phyloP scores from a whole-genome alignment of 1,139 yeast species.

The Saccharomyces hybrid region DNA sequence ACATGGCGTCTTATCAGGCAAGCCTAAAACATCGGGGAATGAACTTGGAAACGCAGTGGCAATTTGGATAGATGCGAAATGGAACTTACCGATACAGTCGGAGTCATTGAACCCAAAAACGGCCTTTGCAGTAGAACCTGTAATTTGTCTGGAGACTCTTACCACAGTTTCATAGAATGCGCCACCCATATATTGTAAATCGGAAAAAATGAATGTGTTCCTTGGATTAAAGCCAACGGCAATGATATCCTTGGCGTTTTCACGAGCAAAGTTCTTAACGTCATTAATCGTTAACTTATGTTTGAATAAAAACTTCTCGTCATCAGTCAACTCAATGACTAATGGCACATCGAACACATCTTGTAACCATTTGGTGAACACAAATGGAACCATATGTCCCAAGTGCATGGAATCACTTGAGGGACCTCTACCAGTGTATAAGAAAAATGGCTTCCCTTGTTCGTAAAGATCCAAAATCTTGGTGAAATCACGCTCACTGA shows the following conservation, averaged over 20 bases:
- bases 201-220: slow-evolving; percentile 91
- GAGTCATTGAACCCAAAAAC: slow-evolving; percentile 97
- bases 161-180: slow-evolving; percentile 92
- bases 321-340: slow-evolving; percentile 92
- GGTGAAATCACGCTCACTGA: slow-evolving; percentile 82
- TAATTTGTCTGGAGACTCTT: slow-evolving; percentile 88
- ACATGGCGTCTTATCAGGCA: slow-evolving; percentile 84
- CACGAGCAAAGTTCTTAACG: slow-evolving; percentile 67
- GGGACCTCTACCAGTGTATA: slow-evolving; percentile 98
- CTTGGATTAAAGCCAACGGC: slow-evolving; percentile 92
- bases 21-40: slow-evolving; percentile 85
- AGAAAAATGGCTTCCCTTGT: slow-evolving; percentile 88
- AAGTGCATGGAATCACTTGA: slow-evolving; percentile 91
- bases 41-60: slow-evolving; percentile 94
- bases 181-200: slow-evolving; percentile 86
- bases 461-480: slow-evolving; percentile 82
- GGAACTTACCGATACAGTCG: slow-evolving; percentile 89
- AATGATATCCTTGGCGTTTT: slow-evolving; percentile 87
- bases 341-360: slow-evolving; percentile 97
- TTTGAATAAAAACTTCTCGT: slow-evolving; percentile 93
- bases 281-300: slow-evolving; percentile 82
- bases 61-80: slow-evolving; percentile 93
- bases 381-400: slow-evolving; percentile 95
- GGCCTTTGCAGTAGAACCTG: slow-evolving; percentile 90
- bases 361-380: slow-evolving; percentile 96